Conservation (phyloP, 257 asterid genomes). For the Nicotiana tomentosiformis region DNA sequence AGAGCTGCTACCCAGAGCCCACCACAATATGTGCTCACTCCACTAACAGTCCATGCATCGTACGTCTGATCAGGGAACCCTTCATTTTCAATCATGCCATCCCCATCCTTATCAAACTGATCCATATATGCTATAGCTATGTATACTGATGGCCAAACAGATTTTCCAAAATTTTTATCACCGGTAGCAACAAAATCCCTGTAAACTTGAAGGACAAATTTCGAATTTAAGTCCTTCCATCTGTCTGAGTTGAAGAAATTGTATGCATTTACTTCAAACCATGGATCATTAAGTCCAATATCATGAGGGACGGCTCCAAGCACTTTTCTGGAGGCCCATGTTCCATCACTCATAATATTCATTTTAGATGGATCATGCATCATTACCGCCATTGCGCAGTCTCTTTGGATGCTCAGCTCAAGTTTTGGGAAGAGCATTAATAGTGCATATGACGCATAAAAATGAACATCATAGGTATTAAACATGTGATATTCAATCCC, state of each 20-base stretch:
- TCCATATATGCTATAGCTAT: constrained; percentile 94
- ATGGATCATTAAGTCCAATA: constrained; percentile 89
- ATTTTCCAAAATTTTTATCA: constrained; percentile 54
- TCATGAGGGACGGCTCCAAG: constrained; percentile 99
- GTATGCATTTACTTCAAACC: constrained; percentile 84
- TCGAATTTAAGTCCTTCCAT: constrained; percentile 97
- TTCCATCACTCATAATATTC: constrained; percentile 59
- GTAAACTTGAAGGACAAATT: constrained; percentile 88
- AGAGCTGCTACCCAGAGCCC: constrained; percentile 97
- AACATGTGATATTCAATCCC: constrained; percentile 96
- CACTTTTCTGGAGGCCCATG: constrained; percentile 55
- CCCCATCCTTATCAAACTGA: constrained; percentile 93
- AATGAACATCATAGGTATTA: constrained; percentile 90
- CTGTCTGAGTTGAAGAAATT: constrained; percentile 74
- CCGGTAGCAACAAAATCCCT: constrained; percentile 83
- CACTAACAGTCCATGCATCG: constrained; percentile 86
- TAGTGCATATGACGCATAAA: constrained; percentile 77
- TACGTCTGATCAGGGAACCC: constrained; percentile 97
- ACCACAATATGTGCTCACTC: constrained; percentile 95
- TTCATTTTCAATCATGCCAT: constrained; percentile 97
- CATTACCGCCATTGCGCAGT: constrained; percentile 90
- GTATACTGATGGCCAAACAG: constrained; percentile 94
- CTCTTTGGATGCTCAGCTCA: constrained; percentile 90
- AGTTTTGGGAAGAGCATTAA: constrained; percentile 72
- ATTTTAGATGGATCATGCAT: constrained; percentile 85